phyloP scores from a whole-genome alignment of 164 flowering plant species.

The Protea cynaroides region DNA sequence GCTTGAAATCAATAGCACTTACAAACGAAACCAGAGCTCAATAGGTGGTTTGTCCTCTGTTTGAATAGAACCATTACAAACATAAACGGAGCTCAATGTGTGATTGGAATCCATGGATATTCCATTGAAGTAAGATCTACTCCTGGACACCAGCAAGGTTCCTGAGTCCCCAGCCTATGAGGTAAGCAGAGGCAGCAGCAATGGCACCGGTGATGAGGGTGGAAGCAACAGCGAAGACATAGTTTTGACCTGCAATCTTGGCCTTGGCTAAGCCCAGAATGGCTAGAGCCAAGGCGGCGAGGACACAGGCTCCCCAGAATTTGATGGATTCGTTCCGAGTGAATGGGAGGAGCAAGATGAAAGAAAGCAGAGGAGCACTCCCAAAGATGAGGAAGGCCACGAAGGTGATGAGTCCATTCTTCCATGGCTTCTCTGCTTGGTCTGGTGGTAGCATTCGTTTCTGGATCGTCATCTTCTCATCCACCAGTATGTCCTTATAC shows the following conservation, averaged over 20 bases:
- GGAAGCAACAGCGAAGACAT: slow-evolving; percentile 19
- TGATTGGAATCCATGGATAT: no score
- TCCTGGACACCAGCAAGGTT: slow-evolving; percentile 40
- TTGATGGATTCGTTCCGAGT: slow-evolving; percentile 33
- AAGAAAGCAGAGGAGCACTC: slow-evolving; percentile 54
- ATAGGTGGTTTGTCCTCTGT: no score
- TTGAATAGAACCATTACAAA: no score
- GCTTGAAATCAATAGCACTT: no score
- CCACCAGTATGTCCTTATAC: slow-evolving; percentile 46
- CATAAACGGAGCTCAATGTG: no score
- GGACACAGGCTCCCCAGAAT: slow-evolving; percentile 47
- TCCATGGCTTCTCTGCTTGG: slow-evolving; percentile 53
- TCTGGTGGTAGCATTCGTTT: slow-evolving; percentile 44
- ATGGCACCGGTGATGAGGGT: slow-evolving; percentile 45
- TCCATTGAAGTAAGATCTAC: neutral
- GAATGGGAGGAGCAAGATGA: slow-evolving; percentile 55
- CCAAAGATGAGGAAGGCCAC: slow-evolving; percentile 44
- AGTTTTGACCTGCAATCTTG: slow-evolving; percentile 43
- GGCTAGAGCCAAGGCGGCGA: slow-evolving; percentile 38
- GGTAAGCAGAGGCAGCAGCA: slow-evolving; percentile 53
- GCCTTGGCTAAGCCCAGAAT: slow-evolving; percentile 50
- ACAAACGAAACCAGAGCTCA: no score
- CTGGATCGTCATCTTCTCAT: slow-evolving; percentile 39
- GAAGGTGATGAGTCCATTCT: slow-evolving; percentile 52
- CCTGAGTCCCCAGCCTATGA: slow-evolving; percentile 48